Percentiles rank a stretch among this genome's conserved stretches.
These are phyloP conservation scores for Sporothrix dimorphospora DNA, from an alignment of 2,329 filamentous ascomycete genomes.

Conservation along the genomic window DNA sequence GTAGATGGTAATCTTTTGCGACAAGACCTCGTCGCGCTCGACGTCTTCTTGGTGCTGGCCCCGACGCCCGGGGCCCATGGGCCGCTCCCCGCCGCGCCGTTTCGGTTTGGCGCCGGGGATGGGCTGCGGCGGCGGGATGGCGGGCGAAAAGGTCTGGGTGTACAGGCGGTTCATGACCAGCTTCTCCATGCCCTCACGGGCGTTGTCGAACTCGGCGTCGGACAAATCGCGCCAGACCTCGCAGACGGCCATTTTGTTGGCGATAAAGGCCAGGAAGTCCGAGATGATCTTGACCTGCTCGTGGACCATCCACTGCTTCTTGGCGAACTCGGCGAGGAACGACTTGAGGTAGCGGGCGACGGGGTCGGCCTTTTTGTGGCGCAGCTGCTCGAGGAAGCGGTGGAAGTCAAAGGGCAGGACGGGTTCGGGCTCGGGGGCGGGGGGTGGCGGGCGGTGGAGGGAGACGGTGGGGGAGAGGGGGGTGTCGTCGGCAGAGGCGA, in stretches of 20 bases:
- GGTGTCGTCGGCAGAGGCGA: constrained; percentile 54
- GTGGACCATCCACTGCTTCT: constrained; percentile 99
- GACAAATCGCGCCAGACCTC: constrained; percentile 96
- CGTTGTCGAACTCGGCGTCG: constrained; percentile 97
- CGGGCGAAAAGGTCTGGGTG: constrained; percentile 92
- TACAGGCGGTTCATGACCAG: constrained; percentile 98
- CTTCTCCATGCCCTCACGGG: constrained; percentile 98
- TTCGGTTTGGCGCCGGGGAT: constrained; percentile 69
- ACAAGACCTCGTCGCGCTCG: constrained; percentile 91
- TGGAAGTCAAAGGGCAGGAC: constrained; percentile 95
- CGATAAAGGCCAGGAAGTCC: constrained; percentile 94
- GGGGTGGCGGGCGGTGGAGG: constrained; percentile 67
- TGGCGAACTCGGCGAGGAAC: constrained; percentile 91
- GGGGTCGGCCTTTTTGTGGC: constrained; percentile 96
- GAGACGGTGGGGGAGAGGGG: constrained; percentile 54
- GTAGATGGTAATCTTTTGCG: constrained; percentile 97
- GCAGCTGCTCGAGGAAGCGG: constrained; percentile 90
- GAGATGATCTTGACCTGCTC: constrained; percentile 99
- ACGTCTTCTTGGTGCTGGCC: constrained; percentile 98
- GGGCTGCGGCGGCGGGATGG: constrained; percentile 80
- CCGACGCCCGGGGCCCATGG: constrained; percentile 77
- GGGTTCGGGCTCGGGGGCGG: constrained; percentile 77
- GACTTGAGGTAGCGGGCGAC: constrained; percentile 95
- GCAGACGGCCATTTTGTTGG: constrained; percentile 96
- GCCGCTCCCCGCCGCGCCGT: constrained; percentile 68